Evolutionary conservation across 179 eudicot genomes (phyloP).

Genomic region (Corrigiola litoralis): DNA sequence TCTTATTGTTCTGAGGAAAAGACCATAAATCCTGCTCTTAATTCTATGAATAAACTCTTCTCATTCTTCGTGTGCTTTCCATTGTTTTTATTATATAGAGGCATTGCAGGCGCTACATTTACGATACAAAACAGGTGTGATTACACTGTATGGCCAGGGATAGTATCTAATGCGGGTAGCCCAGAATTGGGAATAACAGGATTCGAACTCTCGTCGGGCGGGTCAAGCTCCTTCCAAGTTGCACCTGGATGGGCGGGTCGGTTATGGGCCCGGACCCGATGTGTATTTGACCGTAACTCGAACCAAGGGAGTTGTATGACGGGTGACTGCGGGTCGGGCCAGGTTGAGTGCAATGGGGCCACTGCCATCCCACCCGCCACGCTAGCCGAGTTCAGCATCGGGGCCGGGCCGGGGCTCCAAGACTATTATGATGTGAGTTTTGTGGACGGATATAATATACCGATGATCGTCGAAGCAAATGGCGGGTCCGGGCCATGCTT

Average conservation of each 20-base stretch:
- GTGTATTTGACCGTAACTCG: constrained; percentile 19
- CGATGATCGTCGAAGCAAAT: constrained; percentile 21
- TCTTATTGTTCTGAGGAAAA: background rate
- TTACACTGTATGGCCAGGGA: constrained; percentile 37
- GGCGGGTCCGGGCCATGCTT: constrained; percentile 34
- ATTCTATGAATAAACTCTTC: background rate
- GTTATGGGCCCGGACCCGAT: constrained; percentile 38
- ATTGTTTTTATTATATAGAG: background rate
- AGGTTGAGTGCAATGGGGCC: constrained; percentile 25
- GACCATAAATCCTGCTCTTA: background rate
- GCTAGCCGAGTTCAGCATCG: constrained; percentile 34
- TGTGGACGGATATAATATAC: constrained; percentile 36
- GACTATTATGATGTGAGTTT: constrained; percentile 39
- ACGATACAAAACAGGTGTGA: constrained; percentile 33
- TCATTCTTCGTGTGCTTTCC: background rate
- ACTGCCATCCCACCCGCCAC: constrained; percentile 35
- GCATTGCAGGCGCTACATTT: constrained; percentile 14
- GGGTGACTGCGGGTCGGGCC: constrained; percentile 35
- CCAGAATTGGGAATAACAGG: constrained; percentile 27
- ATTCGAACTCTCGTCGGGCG: constrained; percentile 26
- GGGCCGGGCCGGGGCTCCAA: constrained; percentile 13
- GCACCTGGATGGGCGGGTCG: constrained; percentile 37
- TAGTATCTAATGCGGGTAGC: constrained; percentile 30
- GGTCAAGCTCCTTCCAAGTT: constrained; percentile 20
- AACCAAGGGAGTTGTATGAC: constrained; percentile 24